Conservation (phyloP, 148 eudicot species). For the Arbutus unedo region DNA sequence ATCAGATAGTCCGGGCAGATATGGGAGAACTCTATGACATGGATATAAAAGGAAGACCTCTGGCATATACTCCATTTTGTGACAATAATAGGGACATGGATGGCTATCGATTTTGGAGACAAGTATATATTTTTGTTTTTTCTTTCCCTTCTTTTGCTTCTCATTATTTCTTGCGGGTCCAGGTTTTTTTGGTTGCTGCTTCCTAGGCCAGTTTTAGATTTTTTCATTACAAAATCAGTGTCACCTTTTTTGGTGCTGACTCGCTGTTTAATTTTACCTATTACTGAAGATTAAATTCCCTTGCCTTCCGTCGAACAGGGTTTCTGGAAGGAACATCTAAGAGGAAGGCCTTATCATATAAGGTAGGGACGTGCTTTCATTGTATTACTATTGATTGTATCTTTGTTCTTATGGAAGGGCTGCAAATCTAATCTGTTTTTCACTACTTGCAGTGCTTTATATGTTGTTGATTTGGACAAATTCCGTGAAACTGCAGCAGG, state of each 20-base stretch:
- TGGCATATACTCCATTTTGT: slow-evolving; percentile 95
- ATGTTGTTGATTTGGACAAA: slow-evolving; percentile 88
- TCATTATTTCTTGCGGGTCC: slow-evolving; percentile 1
- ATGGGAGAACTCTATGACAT: slow-evolving; percentile 99
- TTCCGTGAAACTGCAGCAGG: slow-evolving; percentile 97
- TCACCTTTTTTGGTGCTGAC: neutral
- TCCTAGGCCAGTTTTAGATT: neutral
- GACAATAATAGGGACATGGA: slow-evolving; percentile 98
- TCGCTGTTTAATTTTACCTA: neutral
- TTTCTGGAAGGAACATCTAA: slow-evolving; percentile 94
- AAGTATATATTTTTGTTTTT: slow-evolving; percentile 42
- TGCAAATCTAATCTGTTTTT: slow-evolving; percentile 13
- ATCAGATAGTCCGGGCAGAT: slow-evolving; percentile 88
- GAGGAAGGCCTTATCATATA: slow-evolving; percentile 95
- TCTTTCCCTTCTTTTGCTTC: neutral
- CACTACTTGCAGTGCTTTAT: slow-evolving; percentile 72
- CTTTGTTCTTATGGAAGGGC: slow-evolving; percentile 9
- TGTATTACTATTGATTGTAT: neutral
- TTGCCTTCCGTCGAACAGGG: slow-evolving; percentile 47
- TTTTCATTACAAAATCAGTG: neutral
- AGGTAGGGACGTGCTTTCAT: slow-evolving; percentile 43
- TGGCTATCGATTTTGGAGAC: slow-evolving; percentile 95
- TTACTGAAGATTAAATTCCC: neutral
- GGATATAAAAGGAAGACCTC: slow-evolving; percentile 89
- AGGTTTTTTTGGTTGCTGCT: slow-evolving; percentile 2